Conservation (phyloP, 148 eudicot genomes). For the Persicaria maculosa region DNA sequence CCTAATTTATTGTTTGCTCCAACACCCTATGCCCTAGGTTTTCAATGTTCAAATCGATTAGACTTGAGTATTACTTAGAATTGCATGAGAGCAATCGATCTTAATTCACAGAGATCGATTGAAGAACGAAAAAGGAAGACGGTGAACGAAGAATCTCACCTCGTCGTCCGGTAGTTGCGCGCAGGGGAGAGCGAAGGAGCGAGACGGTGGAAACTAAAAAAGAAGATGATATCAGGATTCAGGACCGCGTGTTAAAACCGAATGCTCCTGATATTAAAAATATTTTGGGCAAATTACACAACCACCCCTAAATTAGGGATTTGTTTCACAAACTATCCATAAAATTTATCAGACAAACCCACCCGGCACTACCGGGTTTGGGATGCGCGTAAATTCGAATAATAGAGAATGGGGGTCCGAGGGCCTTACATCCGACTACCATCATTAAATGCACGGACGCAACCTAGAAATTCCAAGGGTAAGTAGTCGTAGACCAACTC, state of each 20-base stretch:
- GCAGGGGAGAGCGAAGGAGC: not conserved
- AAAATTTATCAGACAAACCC: too few species aligned
- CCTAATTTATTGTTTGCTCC: not conserved
- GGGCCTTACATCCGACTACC: too few species aligned
- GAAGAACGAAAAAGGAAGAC: not conserved
- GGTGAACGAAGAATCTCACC: not conserved
- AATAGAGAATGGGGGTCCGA: too few species aligned
- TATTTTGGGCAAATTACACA: too few species aligned
- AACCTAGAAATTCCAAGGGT: too few species aligned
- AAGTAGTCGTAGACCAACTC: too few species aligned
- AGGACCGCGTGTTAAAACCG: not conserved
- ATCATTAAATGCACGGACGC: too few species aligned
- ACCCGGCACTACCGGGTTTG: too few species aligned
- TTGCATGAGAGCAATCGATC: not conserved
- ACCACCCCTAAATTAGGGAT: too few species aligned
- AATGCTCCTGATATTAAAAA: not conserved
- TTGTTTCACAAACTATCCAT: too few species aligned
- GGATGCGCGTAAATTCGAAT: too few species aligned
- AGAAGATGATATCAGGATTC: not conserved
- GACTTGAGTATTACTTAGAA: not conserved
- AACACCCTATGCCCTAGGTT: not conserved
- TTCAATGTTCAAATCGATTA: not conserved
- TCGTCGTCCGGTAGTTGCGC: slow-evolving; percentile 5
- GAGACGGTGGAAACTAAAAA: not conserved
- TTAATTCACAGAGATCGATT: not conserved